These are phyloP conservation scores for Zasmidium cellare DNA, from an alignment of 2,329 filamentous ascomycete genomes.

Conservation along the genomic window DNA sequence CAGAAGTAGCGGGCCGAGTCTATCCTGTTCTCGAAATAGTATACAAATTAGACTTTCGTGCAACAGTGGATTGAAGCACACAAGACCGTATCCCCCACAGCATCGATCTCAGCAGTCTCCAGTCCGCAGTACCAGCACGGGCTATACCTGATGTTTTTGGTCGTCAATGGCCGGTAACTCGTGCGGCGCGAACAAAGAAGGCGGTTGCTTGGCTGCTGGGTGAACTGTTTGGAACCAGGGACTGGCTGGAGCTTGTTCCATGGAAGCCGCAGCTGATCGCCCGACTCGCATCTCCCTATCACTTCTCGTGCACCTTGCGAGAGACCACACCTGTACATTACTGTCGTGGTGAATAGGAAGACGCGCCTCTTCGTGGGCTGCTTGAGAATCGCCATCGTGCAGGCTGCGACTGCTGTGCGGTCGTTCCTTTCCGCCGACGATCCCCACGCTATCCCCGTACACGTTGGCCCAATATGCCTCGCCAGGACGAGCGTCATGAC, in stretches of 20 bases:
- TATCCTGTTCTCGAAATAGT: neutral
- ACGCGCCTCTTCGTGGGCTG: neutral
- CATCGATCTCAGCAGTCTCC: neutral
- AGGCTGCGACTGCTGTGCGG: neutral
- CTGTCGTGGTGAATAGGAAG: neutral
- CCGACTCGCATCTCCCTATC: neutral
- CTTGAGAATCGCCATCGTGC: neutral
- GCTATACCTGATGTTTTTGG: neutral
- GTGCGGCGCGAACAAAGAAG: neutral
- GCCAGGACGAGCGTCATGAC: conserved; percentile 26
- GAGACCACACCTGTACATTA: no score
- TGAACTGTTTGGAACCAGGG: neutral
- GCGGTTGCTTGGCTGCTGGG: neutral
- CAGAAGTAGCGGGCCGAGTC: neutral
- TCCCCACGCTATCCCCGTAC: neutral
- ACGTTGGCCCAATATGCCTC: conserved; percentile 20
- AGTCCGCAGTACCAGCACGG: neutral
- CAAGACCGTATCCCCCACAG: neutral
- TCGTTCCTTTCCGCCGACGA: neutral
- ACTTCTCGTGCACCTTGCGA: neutral
- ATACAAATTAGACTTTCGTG: neutral
- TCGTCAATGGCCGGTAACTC: neutral
- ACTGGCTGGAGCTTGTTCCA: neutral
- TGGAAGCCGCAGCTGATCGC: neutral
- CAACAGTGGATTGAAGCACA: neutral